These are phyloP conservation scores for Albugo laibachii DNA, from an alignment of 352 stramenopile genomes.

Conservation along the genomic window DNA sequence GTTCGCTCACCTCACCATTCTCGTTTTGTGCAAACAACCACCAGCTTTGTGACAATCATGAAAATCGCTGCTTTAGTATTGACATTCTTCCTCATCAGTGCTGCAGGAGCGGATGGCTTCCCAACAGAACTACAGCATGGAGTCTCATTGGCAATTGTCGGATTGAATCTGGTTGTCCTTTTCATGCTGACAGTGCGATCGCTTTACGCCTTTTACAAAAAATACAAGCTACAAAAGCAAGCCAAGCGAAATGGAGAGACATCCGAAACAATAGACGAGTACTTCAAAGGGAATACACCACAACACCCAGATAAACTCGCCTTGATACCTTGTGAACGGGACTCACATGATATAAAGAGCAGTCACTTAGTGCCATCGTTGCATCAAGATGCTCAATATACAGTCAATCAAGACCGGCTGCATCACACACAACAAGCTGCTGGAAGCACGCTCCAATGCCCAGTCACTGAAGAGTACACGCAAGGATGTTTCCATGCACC, in stretches of 20 bases:
- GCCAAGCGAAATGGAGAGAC: constrained; percentile 29
- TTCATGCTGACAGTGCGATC: constrained; percentile 39
- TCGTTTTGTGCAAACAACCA: constrained; percentile 47
- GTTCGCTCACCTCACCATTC: constrained; percentile 47
- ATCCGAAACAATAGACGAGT: constrained; percentile 34
- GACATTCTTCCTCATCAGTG: constrained; percentile 52
- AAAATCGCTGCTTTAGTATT: constrained; percentile 53
- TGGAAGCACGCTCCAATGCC: too few relatives aligned
- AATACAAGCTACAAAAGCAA: constrained; percentile 42
- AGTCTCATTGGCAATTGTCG: constrained; percentile 46
- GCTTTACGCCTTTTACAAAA: constrained; percentile 55
- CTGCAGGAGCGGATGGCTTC: constrained; percentile 26
- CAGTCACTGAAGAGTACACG: too few relatives aligned
- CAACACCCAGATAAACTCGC: too few relatives aligned
- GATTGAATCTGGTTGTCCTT: constrained; percentile 45
- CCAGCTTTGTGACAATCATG: constrained; percentile 54
- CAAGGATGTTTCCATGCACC: too few relatives aligned
- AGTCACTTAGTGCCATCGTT: too few relatives aligned
- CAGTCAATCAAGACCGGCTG: too few relatives aligned
- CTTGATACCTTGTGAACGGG: too few relatives aligned
- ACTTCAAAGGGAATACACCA: constrained; percentile 22
- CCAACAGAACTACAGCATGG: constrained; percentile 38
- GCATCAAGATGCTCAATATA: too few relatives aligned
- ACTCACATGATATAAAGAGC: too few relatives aligned
- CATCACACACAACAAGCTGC: too few relatives aligned